Conservation (phyloP, 2,329 filamentous ascomycete genomes). For the Cladosporium sp. region DNA sequence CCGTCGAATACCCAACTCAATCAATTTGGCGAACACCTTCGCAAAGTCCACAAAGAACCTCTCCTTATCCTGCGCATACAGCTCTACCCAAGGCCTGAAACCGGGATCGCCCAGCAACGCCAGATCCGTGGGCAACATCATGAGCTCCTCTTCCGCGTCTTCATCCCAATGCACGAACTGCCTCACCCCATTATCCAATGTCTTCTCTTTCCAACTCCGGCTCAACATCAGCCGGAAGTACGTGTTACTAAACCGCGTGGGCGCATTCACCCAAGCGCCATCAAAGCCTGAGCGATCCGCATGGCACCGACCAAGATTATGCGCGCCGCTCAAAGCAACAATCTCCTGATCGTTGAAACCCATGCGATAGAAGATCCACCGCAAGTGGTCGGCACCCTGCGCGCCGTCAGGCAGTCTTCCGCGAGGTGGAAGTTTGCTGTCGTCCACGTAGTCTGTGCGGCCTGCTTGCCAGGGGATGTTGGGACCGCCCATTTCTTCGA, state of each 20-base stretch:
- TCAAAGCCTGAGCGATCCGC: slow-evolving; percentile 53
- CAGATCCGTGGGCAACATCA: slow-evolving; percentile 65
- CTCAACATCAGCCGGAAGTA: slow-evolving; percentile 52
- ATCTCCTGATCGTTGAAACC: slow-evolving; percentile 58
- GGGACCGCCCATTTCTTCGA: slow-evolving; percentile 58
- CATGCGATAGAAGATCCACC: slow-evolving; percentile 56
- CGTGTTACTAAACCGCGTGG: slow-evolving; percentile 55
- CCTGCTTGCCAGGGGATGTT: slow-evolving; percentile 53
- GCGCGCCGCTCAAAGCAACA: slow-evolving; percentile 52
- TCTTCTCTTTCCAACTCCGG: slow-evolving; percentile 52
- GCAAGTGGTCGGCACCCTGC: slow-evolving; percentile 51
- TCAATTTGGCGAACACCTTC: slow-evolving; percentile 54
- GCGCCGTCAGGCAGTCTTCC: slow-evolving; percentile 54
- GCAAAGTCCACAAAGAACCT: slow-evolving; percentile 58
- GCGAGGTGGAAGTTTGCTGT: slow-evolving; percentile 54
- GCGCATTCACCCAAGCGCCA: slow-evolving; percentile 48
- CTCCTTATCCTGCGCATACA: slow-evolving; percentile 58
- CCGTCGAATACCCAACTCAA: slow-evolving; percentile 56
- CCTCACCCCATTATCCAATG: slow-evolving; percentile 46
- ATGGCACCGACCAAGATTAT: slow-evolving; percentile 54
- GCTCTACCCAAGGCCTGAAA: slow-evolving; percentile 54
- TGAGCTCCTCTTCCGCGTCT: slow-evolving; percentile 52
- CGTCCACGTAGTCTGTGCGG: slow-evolving; percentile 58
- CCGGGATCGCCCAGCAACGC: slow-evolving; percentile 50
- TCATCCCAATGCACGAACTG: slow-evolving; percentile 59